Evolutionary conservation across 331 rosid genomes (phyloP).

Genomic region (Cydonia oblonga): DNA sequence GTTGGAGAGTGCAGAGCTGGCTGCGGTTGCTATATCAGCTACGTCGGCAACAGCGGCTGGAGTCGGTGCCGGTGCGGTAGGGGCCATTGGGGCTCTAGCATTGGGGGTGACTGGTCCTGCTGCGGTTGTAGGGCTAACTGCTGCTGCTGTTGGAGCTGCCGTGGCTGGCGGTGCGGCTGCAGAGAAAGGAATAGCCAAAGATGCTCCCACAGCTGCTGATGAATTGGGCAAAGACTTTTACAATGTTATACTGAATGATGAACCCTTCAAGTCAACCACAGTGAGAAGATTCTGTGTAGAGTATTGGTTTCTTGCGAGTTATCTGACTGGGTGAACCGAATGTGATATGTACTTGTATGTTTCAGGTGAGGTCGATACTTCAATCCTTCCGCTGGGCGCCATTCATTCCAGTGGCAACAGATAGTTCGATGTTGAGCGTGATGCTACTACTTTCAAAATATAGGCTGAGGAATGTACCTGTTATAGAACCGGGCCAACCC

Average conservation of each 20-base stretch:
- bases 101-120: slow-evolving; percentile 74
- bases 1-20: slow-evolving; percentile 85
- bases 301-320: neutral
- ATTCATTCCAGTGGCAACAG: slow-evolving; percentile 56
- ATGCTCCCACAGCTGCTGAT: slow-evolving; percentile 68
- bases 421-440: slow-evolving; percentile 67
- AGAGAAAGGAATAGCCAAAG: slow-evolving; percentile 46
- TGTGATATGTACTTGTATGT: slow-evolving; percentile 3
- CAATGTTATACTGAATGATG: slow-evolving; percentile 69
- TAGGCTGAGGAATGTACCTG: slow-evolving; percentile 85
- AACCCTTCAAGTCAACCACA: slow-evolving; percentile 89
- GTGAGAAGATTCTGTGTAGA: slow-evolving; percentile 20
- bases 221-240: slow-evolving; percentile 73
- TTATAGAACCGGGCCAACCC: slow-evolving; percentile 61
- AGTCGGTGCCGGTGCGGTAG: slow-evolving; percentile 70
- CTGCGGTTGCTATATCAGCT: slow-evolving; percentile 68
- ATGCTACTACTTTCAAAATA: slow-evolving; percentile 80
- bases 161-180: slow-evolving; percentile 73
- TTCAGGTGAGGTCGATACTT: slow-evolving; percentile 68
- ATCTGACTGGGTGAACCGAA: neutral
- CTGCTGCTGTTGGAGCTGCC: slow-evolving; percentile 89
- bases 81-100: slow-evolving; percentile 76
- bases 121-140: slow-evolving; percentile 78
- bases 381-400: slow-evolving; percentile 75
- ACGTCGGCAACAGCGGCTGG: slow-evolving; percentile 83